A percentile compares a stretch with the other conserved stretches of the same genome.
Evolutionary conservation across 2,329 filamentous ascomycete species (phyloP).

Genomic region (Penicillium sp.): DNA sequence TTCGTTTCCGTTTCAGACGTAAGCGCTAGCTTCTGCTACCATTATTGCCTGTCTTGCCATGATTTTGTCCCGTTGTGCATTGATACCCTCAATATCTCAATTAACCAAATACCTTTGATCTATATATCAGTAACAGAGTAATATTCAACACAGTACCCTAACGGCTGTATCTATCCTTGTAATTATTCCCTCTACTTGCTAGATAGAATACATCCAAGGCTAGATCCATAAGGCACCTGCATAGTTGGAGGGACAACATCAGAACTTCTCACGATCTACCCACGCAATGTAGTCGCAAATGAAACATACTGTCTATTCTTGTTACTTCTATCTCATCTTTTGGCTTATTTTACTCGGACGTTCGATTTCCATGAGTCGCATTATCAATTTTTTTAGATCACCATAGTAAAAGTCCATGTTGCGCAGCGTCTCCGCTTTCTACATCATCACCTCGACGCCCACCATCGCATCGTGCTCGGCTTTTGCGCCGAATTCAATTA

Average conservation of each 20-base stretch:
- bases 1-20: conserved; percentile 56
- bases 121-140: neutral
- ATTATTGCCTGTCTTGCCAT: neutral
- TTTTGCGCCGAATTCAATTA: neutral
- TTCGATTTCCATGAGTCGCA: neutral
- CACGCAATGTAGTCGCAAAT: too few species aligned
- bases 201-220: too few species aligned
- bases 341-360: too few species aligned
- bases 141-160: too few species aligned
- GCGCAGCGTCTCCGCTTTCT: neutral
- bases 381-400: neutral
- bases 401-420: neutral
- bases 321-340: too few species aligned
- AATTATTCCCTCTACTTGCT: too few species aligned
- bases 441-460: neutral
- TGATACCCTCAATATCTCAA: conserved; percentile 13
- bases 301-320: too few species aligned
- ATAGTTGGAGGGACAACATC: too few species aligned
- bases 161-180: too few species aligned
- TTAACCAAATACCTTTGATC: neutral
- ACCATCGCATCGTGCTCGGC: neutral
- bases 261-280: too few species aligned
- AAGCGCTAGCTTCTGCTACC: conserved; percentile 31
- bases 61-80: conserved; percentile 11
- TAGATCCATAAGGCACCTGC: too few species aligned